These are phyloP conservation scores for Corymbia maculata DNA, from an alignment of 345 rosid species.

Conservation along the genomic window DNA sequence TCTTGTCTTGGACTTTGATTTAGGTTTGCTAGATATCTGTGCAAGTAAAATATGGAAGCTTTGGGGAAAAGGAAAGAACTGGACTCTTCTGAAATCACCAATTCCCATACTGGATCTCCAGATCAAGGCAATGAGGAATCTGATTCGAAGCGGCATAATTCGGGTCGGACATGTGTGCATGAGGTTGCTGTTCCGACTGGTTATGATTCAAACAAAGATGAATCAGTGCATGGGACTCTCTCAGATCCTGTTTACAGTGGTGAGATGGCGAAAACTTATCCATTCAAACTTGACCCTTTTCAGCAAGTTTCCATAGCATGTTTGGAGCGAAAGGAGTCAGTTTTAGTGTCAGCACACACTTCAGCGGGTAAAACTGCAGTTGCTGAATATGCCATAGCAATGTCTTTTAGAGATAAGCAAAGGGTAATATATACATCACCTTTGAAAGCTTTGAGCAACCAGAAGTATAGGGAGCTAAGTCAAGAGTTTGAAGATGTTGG, in stretches of 20 bases:
- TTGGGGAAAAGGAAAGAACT: constrained; percentile 2
- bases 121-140: constrained; percentile 16
- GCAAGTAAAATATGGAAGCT: not conserved
- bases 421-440: constrained; percentile 95
- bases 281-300: constrained; percentile 80
- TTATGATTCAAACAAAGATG: constrained; percentile 47
- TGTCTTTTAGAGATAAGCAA: constrained; percentile 94
- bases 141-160: constrained; percentile 36
- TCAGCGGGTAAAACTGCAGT: constrained; percentile 99
- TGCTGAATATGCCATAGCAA: constrained; percentile 97
- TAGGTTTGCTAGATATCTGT: not conserved
- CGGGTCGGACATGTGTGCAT: constrained; percentile 68
- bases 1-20: not conserved
- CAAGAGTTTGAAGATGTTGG: constrained; percentile 96
- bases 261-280: constrained; percentile 70
- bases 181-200: constrained; percentile 88
- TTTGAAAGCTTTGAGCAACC: constrained; percentile 95
- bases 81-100: not conserved
- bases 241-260: constrained; percentile 65
- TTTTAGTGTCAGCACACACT: constrained; percentile 92
- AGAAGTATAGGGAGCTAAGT: constrained; percentile 89
- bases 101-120: not conserved
- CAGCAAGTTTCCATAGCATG: constrained; percentile 86
- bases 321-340: constrained; percentile 85
- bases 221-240: constrained; percentile 55